These are phyloP conservation scores for Colletotrichum scovillei DNA, from an alignment of 2,329 filamentous ascomycete genomes.

Conservation along the genomic window DNA sequence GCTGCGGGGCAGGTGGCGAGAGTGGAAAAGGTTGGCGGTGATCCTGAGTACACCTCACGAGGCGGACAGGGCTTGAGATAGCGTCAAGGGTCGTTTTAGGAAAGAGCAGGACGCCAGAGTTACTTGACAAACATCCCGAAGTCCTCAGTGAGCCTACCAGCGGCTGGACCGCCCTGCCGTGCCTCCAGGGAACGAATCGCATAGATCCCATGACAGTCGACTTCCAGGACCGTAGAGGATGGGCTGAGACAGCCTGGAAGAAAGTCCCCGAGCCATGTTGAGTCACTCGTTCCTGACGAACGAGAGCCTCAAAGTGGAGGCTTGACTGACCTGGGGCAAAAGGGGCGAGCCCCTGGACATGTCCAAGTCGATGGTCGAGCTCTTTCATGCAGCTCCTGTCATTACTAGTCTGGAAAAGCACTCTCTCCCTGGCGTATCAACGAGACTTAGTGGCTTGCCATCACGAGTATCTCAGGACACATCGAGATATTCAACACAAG, in stretches of 20 bases:
- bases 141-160: background rate
- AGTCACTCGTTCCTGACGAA: background rate
- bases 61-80: conserved; percentile 13
- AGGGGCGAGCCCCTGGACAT: background rate
- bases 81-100: conserved; percentile 17
- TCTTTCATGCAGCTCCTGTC: background rate
- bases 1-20: conserved; percentile 34
- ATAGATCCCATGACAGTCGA: conserved; percentile 18
- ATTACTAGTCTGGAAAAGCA: background rate
- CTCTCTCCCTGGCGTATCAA: background rate
- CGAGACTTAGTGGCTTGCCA: background rate
- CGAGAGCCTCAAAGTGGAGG: background rate
- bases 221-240: conserved; percentile 8
- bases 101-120: conserved; percentile 24
- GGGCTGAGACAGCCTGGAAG: background rate
- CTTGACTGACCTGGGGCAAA: conserved; percentile 13
- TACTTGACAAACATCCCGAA: conserved; percentile 20
- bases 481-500: background rate
- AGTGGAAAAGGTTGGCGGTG: conserved; percentile 20
- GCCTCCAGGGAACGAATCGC: conserved; percentile 10
- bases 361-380: background rate
- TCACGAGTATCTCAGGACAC: background rate
- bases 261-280: background rate
- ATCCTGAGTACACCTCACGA: conserved; percentile 10
- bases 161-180: background rate